These are phyloP conservation scores for Anethum foeniculum DNA, from an alignment of 140 eudicot species.

Conservation along the genomic window DNA sequence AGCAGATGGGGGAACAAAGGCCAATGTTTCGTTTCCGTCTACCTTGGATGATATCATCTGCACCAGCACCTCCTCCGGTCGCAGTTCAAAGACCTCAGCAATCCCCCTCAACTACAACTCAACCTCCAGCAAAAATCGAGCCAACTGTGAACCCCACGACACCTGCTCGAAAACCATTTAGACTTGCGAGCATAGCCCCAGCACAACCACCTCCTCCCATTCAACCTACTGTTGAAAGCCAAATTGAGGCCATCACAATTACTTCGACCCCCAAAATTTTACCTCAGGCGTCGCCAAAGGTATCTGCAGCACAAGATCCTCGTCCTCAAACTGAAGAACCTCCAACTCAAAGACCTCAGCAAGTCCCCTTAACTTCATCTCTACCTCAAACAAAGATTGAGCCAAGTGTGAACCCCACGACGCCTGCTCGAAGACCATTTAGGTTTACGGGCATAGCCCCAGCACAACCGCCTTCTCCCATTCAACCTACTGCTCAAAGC, in stretches of 20 bases:
- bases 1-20: constrained; percentile 54
- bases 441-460: constrained; percentile 43
- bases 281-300: constrained; percentile 23
- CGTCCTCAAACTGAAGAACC: constrained; percentile 16
- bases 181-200: constrained; percentile 40
- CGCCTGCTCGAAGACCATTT: constrained; percentile 31
- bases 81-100: background rate
- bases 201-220: constrained; percentile 27
- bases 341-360: background rate
- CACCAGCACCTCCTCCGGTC: constrained; percentile 26
- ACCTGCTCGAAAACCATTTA: constrained; percentile 33
- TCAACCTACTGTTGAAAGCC: constrained; percentile 17
- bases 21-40: constrained; percentile 56
- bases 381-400: background rate
- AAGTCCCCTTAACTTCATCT: background rate
- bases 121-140: background rate
- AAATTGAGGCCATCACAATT: background rate
- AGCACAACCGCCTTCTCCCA: constrained; percentile 24
- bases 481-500: constrained; percentile 15
- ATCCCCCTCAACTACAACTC: background rate
- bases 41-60: constrained; percentile 43
- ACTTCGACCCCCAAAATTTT: constrained; percentile 17
- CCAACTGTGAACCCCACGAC: constrained; percentile 20
- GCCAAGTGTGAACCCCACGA: constrained; percentile 22
- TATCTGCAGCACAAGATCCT: constrained; percentile 12